phyloP scores from a whole-genome alignment of 345 rosid genomes.

The Populus davidiana region DNA sequence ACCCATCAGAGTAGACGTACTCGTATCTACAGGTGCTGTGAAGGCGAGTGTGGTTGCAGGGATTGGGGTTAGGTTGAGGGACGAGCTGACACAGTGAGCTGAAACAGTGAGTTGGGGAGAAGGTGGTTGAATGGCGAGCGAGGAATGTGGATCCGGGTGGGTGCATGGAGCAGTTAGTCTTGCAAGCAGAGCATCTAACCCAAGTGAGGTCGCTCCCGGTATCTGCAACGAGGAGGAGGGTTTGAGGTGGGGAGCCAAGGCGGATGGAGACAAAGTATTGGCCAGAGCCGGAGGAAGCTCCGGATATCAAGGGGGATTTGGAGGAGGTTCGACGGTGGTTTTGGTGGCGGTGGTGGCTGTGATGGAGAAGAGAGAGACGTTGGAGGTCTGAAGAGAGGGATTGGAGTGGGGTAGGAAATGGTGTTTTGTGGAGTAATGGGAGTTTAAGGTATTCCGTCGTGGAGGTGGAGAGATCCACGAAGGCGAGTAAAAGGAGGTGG shows the following conservation, averaged over 20 bases:
- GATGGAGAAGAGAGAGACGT: slow-evolving; percentile 39
- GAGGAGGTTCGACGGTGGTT: slow-evolving; percentile 22
- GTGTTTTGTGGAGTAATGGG: slow-evolving; percentile 55
- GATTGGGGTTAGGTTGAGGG: slow-evolving; percentile 47
- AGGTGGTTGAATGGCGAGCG: slow-evolving; percentile 74
- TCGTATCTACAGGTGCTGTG: slow-evolving; percentile 81
- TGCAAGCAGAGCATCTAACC: slow-evolving; percentile 82
- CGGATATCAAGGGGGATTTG: slow-evolving; percentile 65
- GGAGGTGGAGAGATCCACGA: neutral
- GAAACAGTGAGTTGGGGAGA: slow-evolving; percentile 70
- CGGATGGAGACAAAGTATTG: slow-evolving; percentile 77
- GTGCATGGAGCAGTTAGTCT: slow-evolving; percentile 41
- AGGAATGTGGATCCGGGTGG: slow-evolving; percentile 59
- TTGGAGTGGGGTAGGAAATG: slow-evolving; percentile 41
- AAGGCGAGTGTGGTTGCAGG: slow-evolving; percentile 51
- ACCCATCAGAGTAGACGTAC: slow-evolving; percentile 72
- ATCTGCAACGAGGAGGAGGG: slow-evolving; percentile 64
- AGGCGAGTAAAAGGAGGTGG: neutral
- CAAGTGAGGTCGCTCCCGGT: slow-evolving; percentile 90
- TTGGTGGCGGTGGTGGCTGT: slow-evolving; percentile 25
- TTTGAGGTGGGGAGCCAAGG: slow-evolving; percentile 77
- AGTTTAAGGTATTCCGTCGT: slow-evolving; percentile 46
- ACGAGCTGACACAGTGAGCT: slow-evolving; percentile 47
- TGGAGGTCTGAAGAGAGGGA: slow-evolving; percentile 39
- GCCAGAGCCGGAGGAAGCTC: slow-evolving; percentile 73